Base-by-base conservation (phyloP, 768 basidiomycete genomes). In the Dacryopinax primogenitus region DNA sequence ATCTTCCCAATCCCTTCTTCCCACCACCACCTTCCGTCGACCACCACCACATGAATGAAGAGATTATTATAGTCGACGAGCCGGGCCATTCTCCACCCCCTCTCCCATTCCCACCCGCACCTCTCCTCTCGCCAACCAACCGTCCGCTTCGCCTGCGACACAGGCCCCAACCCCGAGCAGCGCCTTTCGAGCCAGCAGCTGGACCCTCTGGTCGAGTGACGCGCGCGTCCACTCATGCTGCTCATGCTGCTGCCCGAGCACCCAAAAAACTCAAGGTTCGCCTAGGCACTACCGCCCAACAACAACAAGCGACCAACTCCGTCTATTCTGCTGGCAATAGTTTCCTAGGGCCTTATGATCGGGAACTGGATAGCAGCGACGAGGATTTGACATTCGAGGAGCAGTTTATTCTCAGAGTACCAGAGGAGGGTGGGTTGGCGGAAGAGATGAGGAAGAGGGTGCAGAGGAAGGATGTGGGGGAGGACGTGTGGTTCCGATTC, bases 401-500 rank as follows among this genome's bases (percentile, higher is more conserved):
- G 76, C 94, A 97, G 71, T 98, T 98, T 72, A 86, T 99, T 64
- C 77, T 99, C 33, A 76, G 94, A 32, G 84, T 98, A 80, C 91
- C 90, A 0, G 83, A 86, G 9, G 90, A 90, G 1, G 86, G 88
- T 67, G 89, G 92, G 69, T 83, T 84, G 51, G 51, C 51, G 65
- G 87, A 92, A 37, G 85, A 79, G 70, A 71, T 95, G 66, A 83
- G 84, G 74, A 90, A 91, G 78, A 86, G 89, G 82, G 85, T 93
- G 34, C 81, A 84, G 63, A 76, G 85, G 62, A 81, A 92, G 67
- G 91, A 94, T 72, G 78, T 92, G 4, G 72, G 82, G 13, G 85
- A 86, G 70, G 94, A 94, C 69, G 85, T 89, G 13, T 97, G 92
- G 90, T 94, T 99, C 82, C 96, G 95, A 77, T 98, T 99, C 74